These are phyloP conservation scores for Termitomyces sp. DNA, from an alignment of 768 basidiomycete species.

Conservation along the genomic window DNA sequence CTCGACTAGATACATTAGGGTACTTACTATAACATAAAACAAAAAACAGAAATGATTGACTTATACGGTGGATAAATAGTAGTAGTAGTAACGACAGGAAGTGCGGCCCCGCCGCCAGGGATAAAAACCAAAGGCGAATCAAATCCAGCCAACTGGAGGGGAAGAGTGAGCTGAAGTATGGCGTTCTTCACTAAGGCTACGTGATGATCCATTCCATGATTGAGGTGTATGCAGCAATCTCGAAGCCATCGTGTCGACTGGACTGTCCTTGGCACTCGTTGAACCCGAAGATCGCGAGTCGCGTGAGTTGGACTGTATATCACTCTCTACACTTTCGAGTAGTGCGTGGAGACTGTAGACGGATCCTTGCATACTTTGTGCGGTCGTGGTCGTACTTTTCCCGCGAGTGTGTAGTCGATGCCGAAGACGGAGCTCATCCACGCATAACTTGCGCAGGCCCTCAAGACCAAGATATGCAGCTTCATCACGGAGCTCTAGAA, in stretches of 20 bases:
- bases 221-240: conserved; percentile 41
- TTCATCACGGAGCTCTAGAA: conserved; percentile 79
- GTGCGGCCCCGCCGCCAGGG: background rate
- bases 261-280: conserved; percentile 14
- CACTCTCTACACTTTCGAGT: conserved; percentile 46
- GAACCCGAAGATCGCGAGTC: conserved; percentile 18
- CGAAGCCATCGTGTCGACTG: conserved; percentile 14
- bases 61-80: background rate
- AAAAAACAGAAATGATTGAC: background rate
- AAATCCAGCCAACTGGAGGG: conserved; percentile 51
- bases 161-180: conserved; percentile 28
- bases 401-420: conserved; percentile 43
- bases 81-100: conserved; percentile 1
- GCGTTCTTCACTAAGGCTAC: conserved; percentile 23
- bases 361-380: conserved; percentile 51
- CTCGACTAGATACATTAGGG: background rate
- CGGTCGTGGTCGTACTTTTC: conserved; percentile 28
- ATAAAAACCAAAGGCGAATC: conserved; percentile 4
- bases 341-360: conserved; percentile 60
- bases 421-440: conserved; percentile 57
- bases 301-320: conserved; percentile 18
- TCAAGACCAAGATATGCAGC: conserved; percentile 71
- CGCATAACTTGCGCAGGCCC: conserved; percentile 61
- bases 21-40: background rate
- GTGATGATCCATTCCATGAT: conserved; percentile 35